Evolutionary conservation across 2,329 filamentous ascomycete genomes (phyloP).

Genomic region (Cordyceps farinosa): DNA sequence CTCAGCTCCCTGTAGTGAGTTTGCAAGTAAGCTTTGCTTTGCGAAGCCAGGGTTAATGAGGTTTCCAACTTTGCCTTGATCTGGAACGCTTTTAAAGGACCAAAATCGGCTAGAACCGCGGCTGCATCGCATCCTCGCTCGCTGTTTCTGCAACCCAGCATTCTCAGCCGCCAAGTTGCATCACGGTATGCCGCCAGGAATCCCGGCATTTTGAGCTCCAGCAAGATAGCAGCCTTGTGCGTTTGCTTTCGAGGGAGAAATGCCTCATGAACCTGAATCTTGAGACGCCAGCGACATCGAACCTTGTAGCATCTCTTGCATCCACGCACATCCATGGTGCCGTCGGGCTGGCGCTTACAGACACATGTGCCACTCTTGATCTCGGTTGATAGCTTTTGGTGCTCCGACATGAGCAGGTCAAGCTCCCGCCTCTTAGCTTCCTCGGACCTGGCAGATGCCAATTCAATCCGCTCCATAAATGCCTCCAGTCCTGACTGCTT

Average conservation of each 20-base stretch:
- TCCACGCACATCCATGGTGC: background rate
- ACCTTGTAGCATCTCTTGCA: constrained; percentile 2
- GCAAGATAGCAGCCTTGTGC: background rate
- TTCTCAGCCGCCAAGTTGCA: constrained; percentile 5
- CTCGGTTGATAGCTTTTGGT: background rate
- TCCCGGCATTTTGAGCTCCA: background rate
- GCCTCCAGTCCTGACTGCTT: background rate
- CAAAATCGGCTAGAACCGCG: background rate
- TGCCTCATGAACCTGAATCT: background rate
- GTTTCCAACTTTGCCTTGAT: background rate
- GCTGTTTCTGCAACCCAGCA: background rate
- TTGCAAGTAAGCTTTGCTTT: constrained; percentile 25
- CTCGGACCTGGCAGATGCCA: background rate
- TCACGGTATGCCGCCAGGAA: background rate
- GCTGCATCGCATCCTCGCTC: background rate
- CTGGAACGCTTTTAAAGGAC: background rate
- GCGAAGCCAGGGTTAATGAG: constrained; percentile 24
- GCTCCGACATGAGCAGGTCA: background rate
- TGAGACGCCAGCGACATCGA: background rate
- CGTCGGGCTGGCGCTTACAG: background rate
- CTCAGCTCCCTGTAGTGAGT: constrained; percentile 26
- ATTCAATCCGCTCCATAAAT: background rate
- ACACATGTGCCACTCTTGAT: background rate
- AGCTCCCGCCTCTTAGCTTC: background rate
- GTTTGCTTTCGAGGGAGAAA: background rate